A percentile compares a stretch with the other conserved stretches of the same genome.
These are phyloP conservation scores for Wickerhamomyces tratensis DNA, from an alignment of 805 yeast genomes.

Conservation along the genomic window DNA sequence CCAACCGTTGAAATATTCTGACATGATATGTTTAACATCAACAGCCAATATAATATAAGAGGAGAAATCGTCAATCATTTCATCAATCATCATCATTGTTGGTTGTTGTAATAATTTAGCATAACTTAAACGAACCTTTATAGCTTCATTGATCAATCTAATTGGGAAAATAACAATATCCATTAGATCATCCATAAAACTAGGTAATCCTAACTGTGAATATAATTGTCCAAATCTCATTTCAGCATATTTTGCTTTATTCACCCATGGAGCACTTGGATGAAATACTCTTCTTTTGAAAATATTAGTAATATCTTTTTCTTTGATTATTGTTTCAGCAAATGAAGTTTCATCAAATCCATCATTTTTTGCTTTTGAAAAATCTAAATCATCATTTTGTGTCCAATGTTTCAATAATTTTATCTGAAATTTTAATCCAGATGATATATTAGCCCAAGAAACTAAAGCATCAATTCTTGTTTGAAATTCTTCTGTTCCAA, in stretches of 20 bases:
- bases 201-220: conserved; percentile 63
- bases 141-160: conserved; percentile 68
- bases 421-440: conserved; percentile 55
- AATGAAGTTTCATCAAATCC: conserved; percentile 55
- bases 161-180: conserved; percentile 69
- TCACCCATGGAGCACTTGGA: conserved; percentile 72
- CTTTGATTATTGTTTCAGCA: conserved; percentile 77
- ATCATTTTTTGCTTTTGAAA: conserved; percentile 29
- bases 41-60: conserved; percentile 68
- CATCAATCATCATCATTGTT: conserved; percentile 94
- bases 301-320: conserved; percentile 62
- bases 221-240: conserved; percentile 52
- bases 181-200: conserved; percentile 55
- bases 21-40: conserved; percentile 58
- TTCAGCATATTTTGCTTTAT: conserved; percentile 68
- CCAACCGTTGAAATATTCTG: conserved; percentile 59
- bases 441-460: conserved; percentile 75
- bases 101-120: conserved; percentile 76
- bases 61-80: conserved; percentile 78
- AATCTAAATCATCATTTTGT: conserved; percentile 71
- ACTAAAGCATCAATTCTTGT: conserved; percentile 64
- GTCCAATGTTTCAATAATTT: conserved; percentile 66
- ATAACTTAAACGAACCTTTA: conserved; percentile 61
- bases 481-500: conserved; percentile 54
- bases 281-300: conserved; percentile 61